Conservation (phyloP, 2,329 filamentous ascomycete genomes). For the Aspergillus costaricaensis region DNA sequence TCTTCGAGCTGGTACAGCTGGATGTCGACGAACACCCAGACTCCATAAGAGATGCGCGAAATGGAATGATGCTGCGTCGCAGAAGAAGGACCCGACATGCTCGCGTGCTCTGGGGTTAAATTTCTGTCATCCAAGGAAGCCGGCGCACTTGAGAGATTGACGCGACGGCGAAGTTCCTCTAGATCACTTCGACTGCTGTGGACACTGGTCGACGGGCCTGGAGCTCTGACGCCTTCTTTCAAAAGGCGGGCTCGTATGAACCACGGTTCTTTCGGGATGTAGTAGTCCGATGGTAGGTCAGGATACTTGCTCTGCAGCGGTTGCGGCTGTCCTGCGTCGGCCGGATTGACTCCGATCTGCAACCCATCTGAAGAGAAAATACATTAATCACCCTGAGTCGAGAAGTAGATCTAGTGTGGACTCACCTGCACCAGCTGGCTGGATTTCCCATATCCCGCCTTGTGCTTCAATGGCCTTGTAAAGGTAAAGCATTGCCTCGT, state of each 20-base stretch:
- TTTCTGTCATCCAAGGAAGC: slow-evolving; percentile 38
- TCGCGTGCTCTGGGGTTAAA: slow-evolving; percentile 36
- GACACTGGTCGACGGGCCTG: slow-evolving; percentile 44
- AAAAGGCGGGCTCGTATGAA: slow-evolving; percentile 88
- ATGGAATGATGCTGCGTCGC: slow-evolving; percentile 37
- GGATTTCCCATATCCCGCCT: slow-evolving; percentile 80
- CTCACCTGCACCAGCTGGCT: slow-evolving; percentile 45
- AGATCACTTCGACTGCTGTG: slow-evolving; percentile 45
- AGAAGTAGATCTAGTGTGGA: not conserved
- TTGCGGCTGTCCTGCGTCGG: slow-evolving; percentile 36
- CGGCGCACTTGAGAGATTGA: slow-evolving; percentile 37
- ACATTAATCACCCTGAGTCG: slow-evolving; percentile 1
- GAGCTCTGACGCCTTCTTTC: slow-evolving; percentile 71
- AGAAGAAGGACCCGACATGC: slow-evolving; percentile 38
- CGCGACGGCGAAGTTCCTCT: slow-evolving; percentile 44
- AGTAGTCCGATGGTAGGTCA: slow-evolving; percentile 62
- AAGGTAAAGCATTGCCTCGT: slow-evolving; percentile 91
- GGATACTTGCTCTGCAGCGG: slow-evolving; percentile 48
- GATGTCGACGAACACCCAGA: slow-evolving; percentile 94
- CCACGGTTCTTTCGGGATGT: slow-evolving; percentile 91
- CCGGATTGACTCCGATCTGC: slow-evolving; percentile 39
- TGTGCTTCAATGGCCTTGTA: slow-evolving; percentile 88
- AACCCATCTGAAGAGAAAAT: slow-evolving; percentile 26
- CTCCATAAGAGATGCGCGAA: slow-evolving; percentile 61
- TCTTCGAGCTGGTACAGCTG: slow-evolving; percentile 94